phyloP scores from a whole-genome alignment of 208 protist genomes.

The Acanthamoeba castellanii region DNA sequence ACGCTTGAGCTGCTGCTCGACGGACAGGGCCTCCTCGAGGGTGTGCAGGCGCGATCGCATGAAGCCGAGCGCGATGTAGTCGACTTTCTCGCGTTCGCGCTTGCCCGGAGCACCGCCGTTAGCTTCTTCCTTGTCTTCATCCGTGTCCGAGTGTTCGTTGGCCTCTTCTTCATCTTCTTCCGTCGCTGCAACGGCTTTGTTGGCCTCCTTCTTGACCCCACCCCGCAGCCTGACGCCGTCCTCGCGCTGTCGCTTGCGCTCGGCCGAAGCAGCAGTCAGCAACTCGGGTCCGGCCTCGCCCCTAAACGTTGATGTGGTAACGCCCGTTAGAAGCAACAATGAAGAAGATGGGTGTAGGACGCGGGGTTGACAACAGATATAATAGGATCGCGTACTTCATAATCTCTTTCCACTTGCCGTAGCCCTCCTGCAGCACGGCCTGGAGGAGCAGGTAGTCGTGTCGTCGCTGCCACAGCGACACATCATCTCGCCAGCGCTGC shows the following conservation, averaged over 20 bases:
- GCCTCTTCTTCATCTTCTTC: not conserved
- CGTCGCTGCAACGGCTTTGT: not conserved
- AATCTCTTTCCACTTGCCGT: conserved; percentile 68
- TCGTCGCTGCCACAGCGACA: not conserved
- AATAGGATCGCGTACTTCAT: not conserved
- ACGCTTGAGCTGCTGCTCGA: conserved; percentile 56
- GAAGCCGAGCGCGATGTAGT: conserved; percentile 34
- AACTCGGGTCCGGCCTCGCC: conserved; percentile 24
- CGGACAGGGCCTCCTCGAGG: conserved; percentile 52
- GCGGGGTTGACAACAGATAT: not conserved
- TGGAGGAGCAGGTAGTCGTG: conserved; percentile 58
- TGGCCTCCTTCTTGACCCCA: not conserved
- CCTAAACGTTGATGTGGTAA: not conserved
- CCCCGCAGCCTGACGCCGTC: not conserved
- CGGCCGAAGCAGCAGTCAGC: not conserved
- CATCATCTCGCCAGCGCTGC: not conserved
- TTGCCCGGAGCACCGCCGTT: not conserved
- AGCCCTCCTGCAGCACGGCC: conserved; percentile 45
- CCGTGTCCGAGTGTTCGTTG: not conserved
- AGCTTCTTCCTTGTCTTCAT: not conserved
- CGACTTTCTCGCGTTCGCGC: not conserved
- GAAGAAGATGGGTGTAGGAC: not conserved
- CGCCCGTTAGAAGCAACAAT: not conserved
- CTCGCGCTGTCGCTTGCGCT: conserved; percentile 2
- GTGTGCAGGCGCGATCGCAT: conserved; percentile 29